A percentile compares a stretch with the other conserved stretches of the same genome.
Conservation (phyloP, 108 stramenopile genomes). For the Fragilariopsis cylindrus region DNA sequence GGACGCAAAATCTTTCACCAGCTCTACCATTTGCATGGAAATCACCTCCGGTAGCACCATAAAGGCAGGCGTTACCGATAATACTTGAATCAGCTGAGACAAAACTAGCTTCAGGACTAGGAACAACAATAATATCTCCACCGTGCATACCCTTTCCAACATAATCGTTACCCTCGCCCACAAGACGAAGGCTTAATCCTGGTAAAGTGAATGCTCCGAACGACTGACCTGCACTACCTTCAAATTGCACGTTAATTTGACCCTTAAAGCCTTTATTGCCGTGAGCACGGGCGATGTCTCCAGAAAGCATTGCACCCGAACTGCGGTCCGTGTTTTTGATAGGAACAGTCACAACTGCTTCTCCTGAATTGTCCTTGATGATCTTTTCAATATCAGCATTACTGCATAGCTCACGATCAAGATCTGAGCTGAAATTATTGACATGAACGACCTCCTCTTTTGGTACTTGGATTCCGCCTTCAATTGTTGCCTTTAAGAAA, state of each 20-base stretch:
- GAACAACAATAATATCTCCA: slow-evolving; percentile 90
- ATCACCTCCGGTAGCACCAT: slow-evolving; percentile 95
- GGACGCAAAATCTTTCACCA: slow-evolving; percentile 96
- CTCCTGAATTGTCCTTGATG: slow-evolving; percentile 75
- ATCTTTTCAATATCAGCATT: slow-evolving; percentile 68
- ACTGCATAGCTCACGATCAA: slow-evolving; percentile 76
- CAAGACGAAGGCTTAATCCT: slow-evolving; percentile 83
- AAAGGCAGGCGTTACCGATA: slow-evolving; percentile 95
- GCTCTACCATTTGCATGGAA: slow-evolving; percentile 94
- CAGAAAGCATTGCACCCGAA: slow-evolving; percentile 86
- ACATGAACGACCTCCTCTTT: slow-evolving; percentile 80
- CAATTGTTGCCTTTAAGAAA: slow-evolving; percentile 75
- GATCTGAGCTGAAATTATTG: slow-evolving; percentile 80
- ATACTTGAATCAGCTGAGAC: slow-evolving; percentile 90
- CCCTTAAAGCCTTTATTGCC: slow-evolving; percentile 90
- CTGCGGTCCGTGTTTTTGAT: slow-evolving; percentile 89
- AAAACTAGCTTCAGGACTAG: slow-evolving; percentile 80
- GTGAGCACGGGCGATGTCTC: slow-evolving; percentile 88
- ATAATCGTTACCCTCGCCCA: slow-evolving; percentile 97
- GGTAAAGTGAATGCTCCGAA: slow-evolving; percentile 91
- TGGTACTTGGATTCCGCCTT: slow-evolving; percentile 47
- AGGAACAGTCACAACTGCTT: slow-evolving; percentile 52
- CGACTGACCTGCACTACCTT: slow-evolving; percentile 94
- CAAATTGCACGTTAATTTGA: slow-evolving; percentile 83
- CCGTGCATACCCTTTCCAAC: slow-evolving; percentile 97